Evolutionary conservation across 352 stramenopile genomes (phyloP), one percentile per base, ranked within the genome.

Genomic region (Phytopythium helicoides): DNA sequence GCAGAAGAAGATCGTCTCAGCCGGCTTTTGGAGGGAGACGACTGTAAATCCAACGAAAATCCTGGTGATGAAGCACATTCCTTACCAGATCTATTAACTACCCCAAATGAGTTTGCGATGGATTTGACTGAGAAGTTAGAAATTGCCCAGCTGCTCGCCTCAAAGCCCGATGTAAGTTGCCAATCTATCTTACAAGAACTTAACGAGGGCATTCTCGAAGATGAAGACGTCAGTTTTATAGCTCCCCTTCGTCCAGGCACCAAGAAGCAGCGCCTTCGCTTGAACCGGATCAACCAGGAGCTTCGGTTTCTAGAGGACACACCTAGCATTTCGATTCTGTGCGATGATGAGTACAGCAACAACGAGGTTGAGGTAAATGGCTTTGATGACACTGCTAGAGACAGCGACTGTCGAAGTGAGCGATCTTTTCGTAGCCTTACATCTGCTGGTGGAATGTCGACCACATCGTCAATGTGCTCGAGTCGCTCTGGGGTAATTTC

Each of bases 401-500:
- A 68, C 41, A 51, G 28, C 6, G 73, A 72, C 35, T 75, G 67
- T 26, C 47, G 50, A 12, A 86, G 72, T 37, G 78, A 84, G 47
- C 54, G 58, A 4, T 89, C 78, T 7, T 89, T 58, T 37, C 48
- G 58, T 34, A 82, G 68, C 18, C 60, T 65, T 10, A 64, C 60
- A 5, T 77, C 67, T 0, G 57, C 59, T 10, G 26, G 45, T 12
- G 45, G 3, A 33, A 33, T 33, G 11, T 51, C 45, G 10, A 45
- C 47, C 1, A 18, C 66, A 3, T 66, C 67, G 0, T 86, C 78
- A 3, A 71, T 69, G 23, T 77, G 60, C 47, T 89, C 73, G 3
- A 79, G 66, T 34, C 68, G 71, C 12, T 86, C 75, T 4, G 65
- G 78, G 5, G 52, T 79, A 22, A 82, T 89, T 39, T 84, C 78